These are phyloP conservation scores for Dryas integrifolia DNA, from an alignment of 331 rosid genomes.

Conservation along the genomic window DNA sequence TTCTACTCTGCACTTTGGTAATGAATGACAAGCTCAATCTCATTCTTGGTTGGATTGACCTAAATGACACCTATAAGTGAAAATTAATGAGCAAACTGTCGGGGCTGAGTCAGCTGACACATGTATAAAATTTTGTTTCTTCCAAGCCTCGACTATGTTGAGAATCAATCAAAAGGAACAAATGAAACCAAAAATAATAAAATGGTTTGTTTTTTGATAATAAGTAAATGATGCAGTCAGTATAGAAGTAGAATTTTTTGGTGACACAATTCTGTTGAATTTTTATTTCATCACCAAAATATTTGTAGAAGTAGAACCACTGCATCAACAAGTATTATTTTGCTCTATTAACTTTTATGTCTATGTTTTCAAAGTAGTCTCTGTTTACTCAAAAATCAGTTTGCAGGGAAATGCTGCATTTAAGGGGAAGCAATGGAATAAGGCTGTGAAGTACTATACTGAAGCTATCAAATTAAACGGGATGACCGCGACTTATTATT, in stretches of 20 bases:
- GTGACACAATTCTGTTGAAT: not conserved
- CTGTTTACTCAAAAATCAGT: not conserved
- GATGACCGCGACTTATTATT: conserved; percentile 53
- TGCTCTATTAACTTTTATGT: not conserved
- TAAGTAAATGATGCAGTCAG: no score
- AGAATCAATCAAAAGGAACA: no score
- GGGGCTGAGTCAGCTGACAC: no score
- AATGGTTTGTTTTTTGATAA: no score
- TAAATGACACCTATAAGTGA: no score
- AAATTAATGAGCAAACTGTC: no score
- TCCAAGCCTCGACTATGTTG: no score
- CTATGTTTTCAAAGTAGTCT: not conserved
- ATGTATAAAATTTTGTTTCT: no score
- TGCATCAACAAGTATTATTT: not conserved
- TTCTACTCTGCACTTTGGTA: not conserved
- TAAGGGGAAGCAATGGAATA: conserved; percentile 63
- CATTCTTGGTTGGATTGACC: not conserved
- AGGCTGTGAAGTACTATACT: conserved; percentile 58
- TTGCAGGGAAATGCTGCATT: conserved; percentile 74
- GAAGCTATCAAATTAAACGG: conserved; percentile 65
- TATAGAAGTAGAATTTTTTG: not conserved
- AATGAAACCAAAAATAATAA: no score
- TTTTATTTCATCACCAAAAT: not conserved
- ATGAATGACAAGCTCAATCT: not conserved
- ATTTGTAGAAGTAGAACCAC: not conserved